These are phyloP conservation scores for Coniochaeta hoffmannii DNA, from an alignment of 2,329 filamentous ascomycete species.

Conservation along the genomic window DNA sequence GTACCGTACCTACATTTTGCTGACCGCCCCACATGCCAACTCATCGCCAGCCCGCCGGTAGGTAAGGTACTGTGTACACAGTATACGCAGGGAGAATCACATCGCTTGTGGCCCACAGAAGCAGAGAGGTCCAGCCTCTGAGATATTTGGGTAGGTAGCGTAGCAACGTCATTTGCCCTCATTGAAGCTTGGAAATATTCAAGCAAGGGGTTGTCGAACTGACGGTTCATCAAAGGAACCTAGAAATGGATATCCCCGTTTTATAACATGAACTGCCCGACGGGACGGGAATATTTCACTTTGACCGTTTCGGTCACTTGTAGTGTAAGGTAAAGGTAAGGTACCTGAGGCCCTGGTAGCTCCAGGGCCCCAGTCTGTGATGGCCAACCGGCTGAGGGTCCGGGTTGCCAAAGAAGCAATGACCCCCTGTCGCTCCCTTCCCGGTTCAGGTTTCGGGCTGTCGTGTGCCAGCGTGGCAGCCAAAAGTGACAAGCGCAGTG, in stretches of 20 bases:
- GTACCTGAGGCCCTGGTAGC: too few species aligned
- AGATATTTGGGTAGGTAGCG: too few species aligned
- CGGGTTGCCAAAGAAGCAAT: neutral
- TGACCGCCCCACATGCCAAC: neutral
- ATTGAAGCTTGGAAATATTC: too few species aligned
- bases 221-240: too few species aligned
- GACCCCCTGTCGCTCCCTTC: neutral
- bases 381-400: neutral
- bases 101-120: neutral
- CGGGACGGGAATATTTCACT: too few species aligned
- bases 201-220: too few species aligned
- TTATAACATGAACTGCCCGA: too few species aligned
- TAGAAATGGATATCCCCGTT: too few species aligned
- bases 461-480: neutral
- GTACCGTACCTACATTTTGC: too few species aligned
- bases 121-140: too few species aligned
- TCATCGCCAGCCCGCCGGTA: neutral
- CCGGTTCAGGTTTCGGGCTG: neutral
- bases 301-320: neutral
- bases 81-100: neutral
- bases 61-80: neutral
- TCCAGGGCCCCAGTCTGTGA: neutral
- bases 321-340: too few species aligned
- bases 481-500: neutral
- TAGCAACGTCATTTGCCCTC: too few species aligned